These are phyloP conservation scores for Trichothecium sympodiale DNA, from an alignment of 2,329 filamentous ascomycete genomes.

Conservation along the genomic window DNA sequence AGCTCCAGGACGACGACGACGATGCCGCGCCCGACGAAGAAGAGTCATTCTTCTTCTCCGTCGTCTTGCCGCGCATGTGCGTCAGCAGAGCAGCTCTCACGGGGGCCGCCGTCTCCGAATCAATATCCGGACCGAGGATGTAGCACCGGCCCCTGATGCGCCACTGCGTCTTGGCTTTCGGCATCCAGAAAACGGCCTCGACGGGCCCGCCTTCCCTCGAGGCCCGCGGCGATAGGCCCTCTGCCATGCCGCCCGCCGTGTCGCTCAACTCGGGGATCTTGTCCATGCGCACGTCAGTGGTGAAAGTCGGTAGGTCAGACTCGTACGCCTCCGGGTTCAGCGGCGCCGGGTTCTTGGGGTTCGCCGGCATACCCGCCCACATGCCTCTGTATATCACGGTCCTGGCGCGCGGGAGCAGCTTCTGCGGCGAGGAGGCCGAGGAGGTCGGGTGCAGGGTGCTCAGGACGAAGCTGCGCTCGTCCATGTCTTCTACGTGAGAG, in stretches of 20 bases:
- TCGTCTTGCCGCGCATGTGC: constrained; percentile 43
- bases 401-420: constrained; percentile 48
- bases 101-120: constrained; percentile 28
- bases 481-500: constrained; percentile 36
- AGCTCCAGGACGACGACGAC: constrained; percentile 48
- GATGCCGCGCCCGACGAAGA: constrained; percentile 17
- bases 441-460: constrained; percentile 33
- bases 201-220: constrained; percentile 56
- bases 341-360: constrained; percentile 61
- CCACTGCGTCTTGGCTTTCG: constrained; percentile 68
- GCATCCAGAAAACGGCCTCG: constrained; percentile 79
- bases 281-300: constrained; percentile 79
- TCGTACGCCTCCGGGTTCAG: constrained; percentile 55
- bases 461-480: constrained; percentile 37
- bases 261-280: constrained; percentile 63
- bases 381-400: constrained; percentile 81
- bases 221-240: constrained; percentile 10
- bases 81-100: constrained; percentile 48
- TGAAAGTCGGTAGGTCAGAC: constrained; percentile 71
- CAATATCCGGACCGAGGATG: constrained; percentile 60
- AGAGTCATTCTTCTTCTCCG: constrained; percentile 7
- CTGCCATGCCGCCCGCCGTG: constrained; percentile 17
- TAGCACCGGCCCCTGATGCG: constrained; percentile 67
- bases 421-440: constrained; percentile 22
- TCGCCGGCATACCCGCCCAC: constrained; percentile 62